These are phyloP conservation scores for Aspergillus spinulosporus DNA, from an alignment of 2,329 filamentous ascomycete species.

Conservation along the genomic window DNA sequence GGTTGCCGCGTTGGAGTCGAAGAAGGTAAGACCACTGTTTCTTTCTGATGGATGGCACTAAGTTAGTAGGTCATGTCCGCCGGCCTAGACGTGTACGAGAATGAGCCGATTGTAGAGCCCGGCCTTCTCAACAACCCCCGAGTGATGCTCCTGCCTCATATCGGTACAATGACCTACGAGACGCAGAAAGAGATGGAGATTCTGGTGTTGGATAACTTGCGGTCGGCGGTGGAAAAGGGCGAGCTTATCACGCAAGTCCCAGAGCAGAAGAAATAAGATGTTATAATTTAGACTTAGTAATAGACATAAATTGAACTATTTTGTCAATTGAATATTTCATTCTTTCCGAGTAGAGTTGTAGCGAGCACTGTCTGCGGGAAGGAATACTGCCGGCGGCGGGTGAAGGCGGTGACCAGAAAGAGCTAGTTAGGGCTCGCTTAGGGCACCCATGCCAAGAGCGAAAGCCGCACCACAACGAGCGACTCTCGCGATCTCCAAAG, in stretches of 20 bases:
- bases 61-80: constrained; percentile 40
- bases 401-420: constrained; percentile 28
- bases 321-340: neutral
- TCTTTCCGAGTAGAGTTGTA: neutral
- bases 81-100: constrained; percentile 50
- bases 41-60: neutral
- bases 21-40: constrained; percentile 37
- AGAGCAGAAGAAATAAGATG: constrained; percentile 50
- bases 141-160: constrained; percentile 59
- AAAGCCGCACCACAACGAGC: constrained; percentile 43
- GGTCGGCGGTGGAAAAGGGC: constrained; percentile 57
- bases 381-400: constrained; percentile 9
- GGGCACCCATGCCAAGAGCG: constrained; percentile 40
- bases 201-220: constrained; percentile 59
- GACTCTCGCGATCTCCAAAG: constrained; percentile 31
- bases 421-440: constrained; percentile 45
- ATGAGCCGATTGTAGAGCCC: constrained; percentile 49
- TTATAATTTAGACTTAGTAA: neutral
- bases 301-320: constrained; percentile 1
- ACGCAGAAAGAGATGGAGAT: constrained; percentile 64
- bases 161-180: constrained; percentile 61
- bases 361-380: neutral
- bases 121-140: constrained; percentile 48
- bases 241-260: constrained; percentile 61
- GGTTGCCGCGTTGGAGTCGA: constrained; percentile 46